These are phyloP conservation scores for Dioscorea cayenensis DNA, from an alignment of 116 monocot species.

Conservation along the genomic window DNA sequence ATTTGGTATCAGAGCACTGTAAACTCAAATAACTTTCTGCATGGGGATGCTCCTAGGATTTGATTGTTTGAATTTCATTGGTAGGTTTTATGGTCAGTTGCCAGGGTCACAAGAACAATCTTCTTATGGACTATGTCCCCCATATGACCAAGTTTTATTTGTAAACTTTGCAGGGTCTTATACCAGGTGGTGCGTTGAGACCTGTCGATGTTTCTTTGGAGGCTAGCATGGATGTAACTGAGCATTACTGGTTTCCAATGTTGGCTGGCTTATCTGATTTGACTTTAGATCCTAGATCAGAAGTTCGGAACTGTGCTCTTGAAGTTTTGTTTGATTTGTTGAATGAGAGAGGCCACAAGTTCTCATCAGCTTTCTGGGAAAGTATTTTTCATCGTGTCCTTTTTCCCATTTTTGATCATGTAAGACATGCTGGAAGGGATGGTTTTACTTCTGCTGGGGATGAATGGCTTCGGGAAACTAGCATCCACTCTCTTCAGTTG, in stretches of 20 bases:
- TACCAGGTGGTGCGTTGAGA: conserved; percentile 89
- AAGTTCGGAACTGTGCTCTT: conserved; percentile 91
- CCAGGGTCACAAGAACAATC: background rate
- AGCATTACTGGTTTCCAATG: conserved; percentile 99
- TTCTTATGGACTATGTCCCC: background rate
- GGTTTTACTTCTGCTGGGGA: conserved; percentile 62
- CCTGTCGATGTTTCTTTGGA: conserved; percentile 56
- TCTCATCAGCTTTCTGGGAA: conserved; percentile 94
- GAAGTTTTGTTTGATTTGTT: conserved; percentile 98
- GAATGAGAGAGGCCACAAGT: conserved; percentile 92
- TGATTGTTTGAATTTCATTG: background rate
- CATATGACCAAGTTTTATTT: background rate
- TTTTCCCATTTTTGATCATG: conserved; percentile 98
- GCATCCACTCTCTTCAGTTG: conserved; percentile 94
- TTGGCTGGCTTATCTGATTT: conserved; percentile 94
- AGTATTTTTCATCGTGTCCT: conserved; percentile 92
- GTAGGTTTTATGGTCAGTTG: background rate
- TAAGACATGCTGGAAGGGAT: conserved; percentile 84
- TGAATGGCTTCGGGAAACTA: conserved; percentile 94
- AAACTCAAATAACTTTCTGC: too few relatives aligned
- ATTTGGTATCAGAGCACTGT: too few relatives aligned
- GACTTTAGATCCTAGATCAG: conserved; percentile 73
- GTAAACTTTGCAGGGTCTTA: conserved; percentile 50
- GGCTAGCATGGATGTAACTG: conserved; percentile 76
- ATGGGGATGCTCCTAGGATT: too few relatives aligned